Conservation (phyloP, 192 early-diverging fungal species). For the Globomyces pollinis-pini region DNA sequence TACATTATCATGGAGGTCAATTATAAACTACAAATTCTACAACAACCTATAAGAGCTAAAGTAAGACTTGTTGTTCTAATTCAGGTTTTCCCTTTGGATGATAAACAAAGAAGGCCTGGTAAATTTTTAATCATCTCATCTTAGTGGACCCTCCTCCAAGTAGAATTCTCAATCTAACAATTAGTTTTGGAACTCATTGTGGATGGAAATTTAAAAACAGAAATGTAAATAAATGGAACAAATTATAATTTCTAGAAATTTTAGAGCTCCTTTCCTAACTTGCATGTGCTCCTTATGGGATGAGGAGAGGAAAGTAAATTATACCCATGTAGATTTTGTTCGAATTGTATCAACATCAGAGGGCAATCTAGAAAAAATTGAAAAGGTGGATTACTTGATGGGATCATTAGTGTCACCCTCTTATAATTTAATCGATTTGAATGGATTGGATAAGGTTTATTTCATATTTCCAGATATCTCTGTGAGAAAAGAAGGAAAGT, state of each 20-base stretch:
- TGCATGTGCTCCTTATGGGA: constrained; percentile 1
- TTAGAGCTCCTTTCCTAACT: background rate
- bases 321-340: background rate
- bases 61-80: background rate
- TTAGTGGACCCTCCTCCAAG: constrained; percentile 3
- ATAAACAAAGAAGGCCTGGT: background rate
- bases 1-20: background rate
- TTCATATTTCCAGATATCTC: constrained; percentile 10
- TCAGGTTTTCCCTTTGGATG: background rate
- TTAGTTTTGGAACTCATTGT: background rate
- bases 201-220: background rate
- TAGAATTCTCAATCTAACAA: background rate
- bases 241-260: background rate
- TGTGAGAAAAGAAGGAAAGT: background rate
- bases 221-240: background rate
- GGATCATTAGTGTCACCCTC: constrained; percentile 4
- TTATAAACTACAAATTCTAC: constrained; percentile 1
- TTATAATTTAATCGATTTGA: background rate
- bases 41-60: constrained; percentile 1
- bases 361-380: no score
- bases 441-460: constrained; percentile 1
- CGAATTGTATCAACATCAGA: background rate
- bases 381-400: no score
- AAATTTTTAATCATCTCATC: no score
- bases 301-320: background rate